Conservation (phyloP, 345 rosid species). For the Aquilaria yunnanensis region DNA sequence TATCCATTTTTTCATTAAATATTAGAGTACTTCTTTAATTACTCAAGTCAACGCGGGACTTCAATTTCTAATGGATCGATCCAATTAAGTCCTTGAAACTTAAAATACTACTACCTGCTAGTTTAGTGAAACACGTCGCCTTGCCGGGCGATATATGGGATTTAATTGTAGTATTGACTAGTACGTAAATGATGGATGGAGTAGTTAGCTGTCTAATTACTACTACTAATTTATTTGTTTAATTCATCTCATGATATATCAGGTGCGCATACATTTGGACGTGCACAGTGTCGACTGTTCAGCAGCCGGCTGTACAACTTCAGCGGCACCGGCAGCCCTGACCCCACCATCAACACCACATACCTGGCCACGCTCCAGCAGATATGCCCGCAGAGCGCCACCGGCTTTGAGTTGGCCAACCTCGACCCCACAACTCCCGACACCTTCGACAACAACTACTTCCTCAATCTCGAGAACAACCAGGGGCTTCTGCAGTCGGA, state of each 20-base stretch:
- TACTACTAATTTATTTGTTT: too few species aligned
- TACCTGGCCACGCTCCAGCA: conserved; percentile 24
- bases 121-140: too few species aligned
- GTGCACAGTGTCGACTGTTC: conserved; percentile 32
- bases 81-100: too few species aligned
- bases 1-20: too few species aligned
- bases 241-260: neutral
- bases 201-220: too few species aligned
- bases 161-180: too few species aligned
- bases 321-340: conserved; percentile 27
- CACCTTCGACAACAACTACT: conserved; percentile 39
- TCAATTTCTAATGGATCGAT: too few species aligned
- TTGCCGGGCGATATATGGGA: too few species aligned
- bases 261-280: conserved; percentile 48
- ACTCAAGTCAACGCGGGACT: too few species aligned
- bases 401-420: conserved; percentile 9
- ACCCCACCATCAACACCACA: conserved; percentile 28
- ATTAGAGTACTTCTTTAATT: too few species aligned
- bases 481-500: conserved; percentile 38
- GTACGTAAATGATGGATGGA: too few species aligned
- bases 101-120: too few species aligned
- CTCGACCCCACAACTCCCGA: conserved; percentile 35
- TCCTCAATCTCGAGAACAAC: conserved; percentile 29
- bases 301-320: conserved; percentile 39
- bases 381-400: conserved; percentile 31